Base-by-base conservation (phyloP, 805 yeast species). In the Candida caryicola region DNA sequence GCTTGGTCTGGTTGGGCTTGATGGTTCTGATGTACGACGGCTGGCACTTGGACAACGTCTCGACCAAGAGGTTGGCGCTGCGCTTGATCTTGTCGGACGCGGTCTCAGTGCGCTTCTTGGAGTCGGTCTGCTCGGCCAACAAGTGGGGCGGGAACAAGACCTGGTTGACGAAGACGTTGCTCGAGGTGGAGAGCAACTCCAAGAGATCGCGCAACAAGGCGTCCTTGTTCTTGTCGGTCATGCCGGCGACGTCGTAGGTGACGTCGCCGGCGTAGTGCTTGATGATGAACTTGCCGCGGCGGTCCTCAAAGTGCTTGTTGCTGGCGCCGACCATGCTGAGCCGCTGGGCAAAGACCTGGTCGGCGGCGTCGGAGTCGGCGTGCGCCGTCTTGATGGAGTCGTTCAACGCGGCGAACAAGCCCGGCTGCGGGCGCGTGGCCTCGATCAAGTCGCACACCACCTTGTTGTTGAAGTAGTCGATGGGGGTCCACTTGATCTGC, bases 251-350 rank as follows among this genome's bases (percentile, higher is more conserved):
- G 46, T 90, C 96, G 57, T 93, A 93, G 9, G 89, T 85, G 33
- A 93, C 99, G 66, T 93, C 99, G 57, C 99, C 99, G 16, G 99
- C 99, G 67, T 93, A 93, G 65, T 93, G 99, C 66, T 87, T 90
- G 55, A 93, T 79, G 39, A 93, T 69, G 50, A 93, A 93, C 60
- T 93, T 91, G 23, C 82, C 77, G 46, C 85, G 81, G 56, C 99
- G 81, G 52, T 85, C 76, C 53, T 90, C 96, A 57, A 93, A 89
- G 60, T 93, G 95, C 17, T 86, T 83, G 60, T 89, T 90, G 16
- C 76, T 63, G 5, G 89, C 71, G 6, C 73, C 73, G 41, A 93
- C 85, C 79, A 86, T 74, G 50, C 88, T 85, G 54, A 93, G 73
- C 64, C 97, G 77, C 70, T 88, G 96, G 13, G 93, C 85, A 63